Evolutionary conservation across 2,329 filamentous ascomycete species (phyloP).

Genomic region (Colletotrichum ledebouriae): DNA sequence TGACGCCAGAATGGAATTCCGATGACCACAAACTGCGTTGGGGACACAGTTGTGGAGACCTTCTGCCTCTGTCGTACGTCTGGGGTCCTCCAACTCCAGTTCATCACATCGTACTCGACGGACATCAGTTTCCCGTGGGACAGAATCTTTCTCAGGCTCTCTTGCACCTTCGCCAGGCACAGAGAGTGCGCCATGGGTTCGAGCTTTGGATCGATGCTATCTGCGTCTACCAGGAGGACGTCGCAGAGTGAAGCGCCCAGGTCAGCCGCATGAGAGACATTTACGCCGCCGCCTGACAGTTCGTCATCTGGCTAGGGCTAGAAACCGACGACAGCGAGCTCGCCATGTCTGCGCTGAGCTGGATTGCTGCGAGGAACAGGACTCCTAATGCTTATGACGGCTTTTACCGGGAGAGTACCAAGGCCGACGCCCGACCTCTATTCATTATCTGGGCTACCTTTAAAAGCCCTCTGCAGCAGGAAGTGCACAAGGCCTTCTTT

Average conservation of each 20-base stretch:
- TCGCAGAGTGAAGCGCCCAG: constrained; percentile 7
- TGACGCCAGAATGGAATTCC: background rate
- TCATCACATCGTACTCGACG: background rate
- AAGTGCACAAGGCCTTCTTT: constrained; percentile 5
- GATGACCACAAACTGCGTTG: background rate
- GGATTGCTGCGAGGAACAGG: background rate
- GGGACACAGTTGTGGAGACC: background rate
- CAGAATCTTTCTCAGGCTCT: background rate
- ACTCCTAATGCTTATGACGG: background rate
- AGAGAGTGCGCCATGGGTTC: constrained; percentile 10
- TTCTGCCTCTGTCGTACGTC: background rate
- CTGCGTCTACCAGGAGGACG: background rate
- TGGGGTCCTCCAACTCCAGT: constrained; percentile 6
- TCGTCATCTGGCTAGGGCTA: background rate
- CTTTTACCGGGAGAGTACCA: background rate
- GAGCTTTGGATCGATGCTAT: background rate
- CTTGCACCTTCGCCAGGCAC: background rate
- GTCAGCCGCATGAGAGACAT: constrained; percentile 1
- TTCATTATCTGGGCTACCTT: background rate
- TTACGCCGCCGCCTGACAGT: background rate
- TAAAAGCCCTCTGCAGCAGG: background rate
- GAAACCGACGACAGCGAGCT: background rate
- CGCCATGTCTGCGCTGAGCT: constrained; percentile 3
- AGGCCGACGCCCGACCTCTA: background rate
- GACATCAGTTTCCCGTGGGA: background rate